Conservation (phyloP, 495 filamentous ascomycete species). For the Xylaria nigripes region DNA sequence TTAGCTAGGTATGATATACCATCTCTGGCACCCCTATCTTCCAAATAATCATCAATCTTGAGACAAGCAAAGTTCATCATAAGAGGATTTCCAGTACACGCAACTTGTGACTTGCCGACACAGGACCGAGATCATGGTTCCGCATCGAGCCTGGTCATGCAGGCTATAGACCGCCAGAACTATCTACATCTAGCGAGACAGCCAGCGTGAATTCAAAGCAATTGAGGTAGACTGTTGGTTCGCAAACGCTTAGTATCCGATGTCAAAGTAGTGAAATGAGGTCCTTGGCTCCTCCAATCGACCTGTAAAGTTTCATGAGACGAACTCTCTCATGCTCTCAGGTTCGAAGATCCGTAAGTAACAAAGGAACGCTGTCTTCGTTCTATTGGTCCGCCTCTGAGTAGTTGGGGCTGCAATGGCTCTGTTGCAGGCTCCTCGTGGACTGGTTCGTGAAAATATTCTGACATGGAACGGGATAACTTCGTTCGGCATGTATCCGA, state of each 20-base stretch:
- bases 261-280: neutral
- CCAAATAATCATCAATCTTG: neutral
- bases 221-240: neutral
- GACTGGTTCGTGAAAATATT: neutral
- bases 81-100: neutral
- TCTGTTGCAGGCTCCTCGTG: neutral
- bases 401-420: neutral
- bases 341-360: neutral
- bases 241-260: neutral
- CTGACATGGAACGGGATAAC: constrained; percentile 15
- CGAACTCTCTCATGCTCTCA: neutral
- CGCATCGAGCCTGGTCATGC: neutral
- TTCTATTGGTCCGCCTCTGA: constrained; percentile 1
- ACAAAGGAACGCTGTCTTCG: constrained; percentile 1
- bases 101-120: neutral
- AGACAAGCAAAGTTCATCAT: neutral
- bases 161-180: neutral
- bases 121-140: neutral
- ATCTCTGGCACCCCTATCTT: neutral
- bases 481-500: constrained; percentile 1
- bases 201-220: neutral
- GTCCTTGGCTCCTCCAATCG: neutral
- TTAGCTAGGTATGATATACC: neutral
- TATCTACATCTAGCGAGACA: neutral
- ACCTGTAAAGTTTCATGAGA: neutral